Evolutionary conservation across 148 eudicot genomes (phyloP).

Genomic region (Vaccinium darrowii): DNA sequence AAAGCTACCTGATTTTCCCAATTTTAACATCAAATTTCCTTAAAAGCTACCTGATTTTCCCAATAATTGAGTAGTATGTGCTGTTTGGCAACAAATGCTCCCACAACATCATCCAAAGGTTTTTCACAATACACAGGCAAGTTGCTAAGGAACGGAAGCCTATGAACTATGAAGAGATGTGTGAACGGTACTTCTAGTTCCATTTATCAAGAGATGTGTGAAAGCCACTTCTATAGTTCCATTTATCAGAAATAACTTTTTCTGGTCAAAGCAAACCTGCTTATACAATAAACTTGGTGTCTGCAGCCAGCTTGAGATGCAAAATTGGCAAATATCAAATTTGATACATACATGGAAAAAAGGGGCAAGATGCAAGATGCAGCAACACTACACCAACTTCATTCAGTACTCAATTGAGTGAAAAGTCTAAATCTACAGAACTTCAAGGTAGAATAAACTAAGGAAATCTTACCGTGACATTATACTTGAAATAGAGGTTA

Average conservation of each 20-base stretch:
- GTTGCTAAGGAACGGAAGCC: neutral
- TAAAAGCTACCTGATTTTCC: neutral
- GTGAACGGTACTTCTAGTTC: neutral
- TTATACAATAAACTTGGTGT: neutral
- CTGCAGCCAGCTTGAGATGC: neutral
- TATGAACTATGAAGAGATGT: neutral
- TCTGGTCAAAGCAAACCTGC: neutral
- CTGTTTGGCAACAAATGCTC: neutral
- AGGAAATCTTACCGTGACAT: slow-evolving; percentile 69
- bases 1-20: neutral
- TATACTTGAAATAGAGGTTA: slow-evolving; percentile 78
- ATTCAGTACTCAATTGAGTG: neutral
- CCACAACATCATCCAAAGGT: neutral
- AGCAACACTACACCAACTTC: neutral
- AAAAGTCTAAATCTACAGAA: neutral
- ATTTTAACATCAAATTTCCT: neutral
- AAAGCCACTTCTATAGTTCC: neutral
- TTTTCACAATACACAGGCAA: neutral
- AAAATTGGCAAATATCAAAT: neutral
- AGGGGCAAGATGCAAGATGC: slow-evolving; percentile 2
- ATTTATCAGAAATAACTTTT: neutral
- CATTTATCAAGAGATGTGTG: no score
- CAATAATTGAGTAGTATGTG: neutral
- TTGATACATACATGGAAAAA: neutral
- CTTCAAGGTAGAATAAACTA: neutral